Evolutionary conservation across 176 grass and related monocot genomes (phyloP), one percentile per base, ranked within the genome.

Genomic region (Neostapfia colusana): DNA sequence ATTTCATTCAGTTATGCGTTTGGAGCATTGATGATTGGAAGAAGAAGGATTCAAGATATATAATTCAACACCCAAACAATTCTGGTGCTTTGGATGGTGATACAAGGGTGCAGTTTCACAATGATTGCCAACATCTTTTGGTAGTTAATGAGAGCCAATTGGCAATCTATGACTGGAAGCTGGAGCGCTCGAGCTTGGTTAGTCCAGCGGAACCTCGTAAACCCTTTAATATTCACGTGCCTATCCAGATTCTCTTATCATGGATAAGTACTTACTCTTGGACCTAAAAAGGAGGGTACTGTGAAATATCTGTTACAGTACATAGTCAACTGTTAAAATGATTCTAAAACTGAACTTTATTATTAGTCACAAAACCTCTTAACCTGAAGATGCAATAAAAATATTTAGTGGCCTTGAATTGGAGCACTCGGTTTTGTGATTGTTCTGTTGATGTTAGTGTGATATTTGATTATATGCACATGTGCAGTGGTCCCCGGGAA

Each of bases 1-100:
- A 9, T 74, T 66, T 35, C 57, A 55, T 72, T 87, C 87, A 98
- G 95, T 57, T 98, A 60, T 98, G 91, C 13, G 82, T 93, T 44
- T 98, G 95, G 95, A 98, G 87, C 69, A 98, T 98, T 73, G 91
- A 94, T 86, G 87, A 86, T 26, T 98, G 95, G 95, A 86, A 94
- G 74, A 94, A 94, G 77, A 94, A 98, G 79, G 88, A 90, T 60
- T 78, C 95, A 6, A 82, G 87, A 85, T 94, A 85, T 74, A 97
- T 50, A 16, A n/a, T 94, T 45, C 91, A 94, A 63, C 54, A 72
- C 27, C 85, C 89, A 60, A 89, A 85, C 67, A 84, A 87, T 60
- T 74, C 86, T 74, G 65, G 85, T 12, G 65, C 88, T 67, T 86
- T 93, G 85, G 91, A 80, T 62, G 95, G 95, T n/a, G 95, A 98